Percentiles rank a stretch among this genome's conserved stretches.
phyloP scores from a whole-genome alignment of 495 filamentous ascomycete genomes.

The Penicillium malachiteum region DNA sequence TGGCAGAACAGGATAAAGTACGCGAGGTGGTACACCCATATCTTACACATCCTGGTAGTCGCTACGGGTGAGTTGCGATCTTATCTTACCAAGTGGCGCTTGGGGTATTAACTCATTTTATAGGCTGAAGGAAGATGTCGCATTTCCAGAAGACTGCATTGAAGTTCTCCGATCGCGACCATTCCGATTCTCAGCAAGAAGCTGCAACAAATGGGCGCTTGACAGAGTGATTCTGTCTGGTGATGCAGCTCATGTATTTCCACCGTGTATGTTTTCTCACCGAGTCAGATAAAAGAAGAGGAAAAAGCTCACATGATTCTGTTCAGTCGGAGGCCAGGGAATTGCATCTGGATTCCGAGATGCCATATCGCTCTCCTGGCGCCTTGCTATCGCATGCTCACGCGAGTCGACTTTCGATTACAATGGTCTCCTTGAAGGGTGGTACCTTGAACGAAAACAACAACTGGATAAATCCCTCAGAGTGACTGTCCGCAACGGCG shows the following conservation, averaged over 20 bases:
- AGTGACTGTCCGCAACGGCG: slow-evolving; percentile 33
- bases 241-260: slow-evolving; percentile 57
- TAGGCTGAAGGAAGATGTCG: slow-evolving; percentile 29
- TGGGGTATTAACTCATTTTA: neutral
- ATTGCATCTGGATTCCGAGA: slow-evolving; percentile 48
- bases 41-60: slow-evolving; percentile 30
- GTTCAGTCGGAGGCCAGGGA: slow-evolving; percentile 50
- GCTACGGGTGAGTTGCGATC: slow-evolving; percentile 27
- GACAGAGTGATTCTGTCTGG: slow-evolving; percentile 47
- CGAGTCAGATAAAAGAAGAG: no score
- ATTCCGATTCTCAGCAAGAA: slow-evolving; percentile 46
- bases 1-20: slow-evolving; percentile 26
- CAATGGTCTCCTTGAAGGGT: slow-evolving; percentile 22
- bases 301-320: neutral
- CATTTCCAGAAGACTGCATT: slow-evolving; percentile 50
- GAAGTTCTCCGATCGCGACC: slow-evolving; percentile 49
- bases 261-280: slow-evolving; percentile 39
- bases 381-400: slow-evolving; percentile 38
- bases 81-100: neutral
- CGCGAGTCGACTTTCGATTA: slow-evolving; percentile 5
- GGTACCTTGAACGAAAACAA: slow-evolving; percentile 43
- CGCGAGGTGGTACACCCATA: slow-evolving; percentile 33
- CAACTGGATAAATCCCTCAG: slow-evolving; percentile 36
- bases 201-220: slow-evolving; percentile 52
- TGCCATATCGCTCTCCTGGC: slow-evolving; percentile 43